Base-by-base conservation (phyloP, 805 yeast genomes). In the Groenewaldozyma salmanticensis region DNA sequence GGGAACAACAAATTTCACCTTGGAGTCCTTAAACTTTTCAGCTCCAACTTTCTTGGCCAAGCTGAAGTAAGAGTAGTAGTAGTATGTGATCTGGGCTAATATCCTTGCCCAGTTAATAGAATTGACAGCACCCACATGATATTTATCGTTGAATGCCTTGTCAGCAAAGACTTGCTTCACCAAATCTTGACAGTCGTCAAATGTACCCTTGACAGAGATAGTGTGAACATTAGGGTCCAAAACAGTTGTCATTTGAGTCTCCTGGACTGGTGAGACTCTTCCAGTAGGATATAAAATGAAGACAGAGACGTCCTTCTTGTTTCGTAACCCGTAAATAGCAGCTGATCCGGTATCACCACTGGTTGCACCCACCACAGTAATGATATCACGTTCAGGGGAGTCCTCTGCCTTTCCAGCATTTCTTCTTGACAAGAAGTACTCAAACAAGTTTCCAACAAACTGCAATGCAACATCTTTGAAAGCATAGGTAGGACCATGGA, bases 271-370 rank as follows among this genome's bases (percentile, higher is more conserved):
- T 27, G 97, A 88, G 43, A 92, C 92, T 61, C 96, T 79, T 38
- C 97, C 98, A 5, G 95, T 85, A 55, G 99, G 99, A 59, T 90
- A 92, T 54, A 92, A 68, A 50, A 92, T 92, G 65, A 92, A 92
- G 18, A 92, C 98, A 22, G 94, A 82, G n/a, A 92, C 96, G 61
- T 92, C 97, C 65, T 87, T 83, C 67, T 92, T 92, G 62, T 94
- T 94, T 67, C 98, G 76, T 52, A 92, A 74, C 41, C 99, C 99
- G 65, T 92, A 92, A 52, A 92, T 92, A 48, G 99, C 98, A 41
- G 99, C 99, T 40, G 95, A 83, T 45, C 99, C 99, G 36, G 99
- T 92, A 58, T 92, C 99, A 58, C 99, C 99, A 36, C 95, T 82
- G 21, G 99, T 92, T 34, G 99, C 99, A 57, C 99, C 99, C 44